Percentiles rank a stretch among this genome's conserved stretches.
Conservation (phyloP, 441 rosid genomes). For the Arabidopsis lyrata region DNA sequence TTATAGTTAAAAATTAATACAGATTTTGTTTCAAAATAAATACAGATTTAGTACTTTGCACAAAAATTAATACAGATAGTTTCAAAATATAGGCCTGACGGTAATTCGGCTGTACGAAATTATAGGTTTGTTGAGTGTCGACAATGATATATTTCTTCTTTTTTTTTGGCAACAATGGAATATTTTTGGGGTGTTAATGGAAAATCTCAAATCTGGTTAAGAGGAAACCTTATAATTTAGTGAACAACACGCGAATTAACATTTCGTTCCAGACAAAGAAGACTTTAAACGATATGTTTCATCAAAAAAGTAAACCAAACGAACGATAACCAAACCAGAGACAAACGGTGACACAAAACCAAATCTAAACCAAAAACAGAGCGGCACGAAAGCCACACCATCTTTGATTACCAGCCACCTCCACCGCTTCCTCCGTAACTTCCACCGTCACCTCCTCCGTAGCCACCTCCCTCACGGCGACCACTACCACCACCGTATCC, state of each 20-base stretch:
- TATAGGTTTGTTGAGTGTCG: no score
- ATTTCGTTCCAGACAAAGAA: slow-evolving; percentile 23
- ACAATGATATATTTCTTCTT: no score
- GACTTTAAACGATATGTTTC: slow-evolving; percentile 32
- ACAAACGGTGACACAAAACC: not conserved
- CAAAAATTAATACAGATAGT: no score
- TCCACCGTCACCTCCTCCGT: slow-evolving; percentile 44
- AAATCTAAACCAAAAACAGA: slow-evolving; percentile 31
- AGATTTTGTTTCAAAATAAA: no score
- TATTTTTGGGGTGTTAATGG: not conserved
- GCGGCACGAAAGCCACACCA: not conserved
- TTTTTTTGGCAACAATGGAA: no score
- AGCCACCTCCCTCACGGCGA: slow-evolving; percentile 34
- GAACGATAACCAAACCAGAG: slow-evolving; percentile 14
- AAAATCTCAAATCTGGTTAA: not conserved
- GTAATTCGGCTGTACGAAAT: no score
- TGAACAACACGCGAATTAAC: slow-evolving; percentile 36
- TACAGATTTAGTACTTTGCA: no score
- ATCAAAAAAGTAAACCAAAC: slow-evolving; percentile 36
- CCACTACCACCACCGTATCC: slow-evolving; percentile 34
- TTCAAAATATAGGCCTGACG: not conserved
- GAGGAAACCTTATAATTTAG: not conserved
- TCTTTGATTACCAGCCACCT: slow-evolving; percentile 37
- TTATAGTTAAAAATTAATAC: not conserved
- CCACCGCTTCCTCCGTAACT: slow-evolving; percentile 33